Base-by-base conservation (phyloP, 352 stramenopile genomes). In the Plasmopara muralis region DNA sequence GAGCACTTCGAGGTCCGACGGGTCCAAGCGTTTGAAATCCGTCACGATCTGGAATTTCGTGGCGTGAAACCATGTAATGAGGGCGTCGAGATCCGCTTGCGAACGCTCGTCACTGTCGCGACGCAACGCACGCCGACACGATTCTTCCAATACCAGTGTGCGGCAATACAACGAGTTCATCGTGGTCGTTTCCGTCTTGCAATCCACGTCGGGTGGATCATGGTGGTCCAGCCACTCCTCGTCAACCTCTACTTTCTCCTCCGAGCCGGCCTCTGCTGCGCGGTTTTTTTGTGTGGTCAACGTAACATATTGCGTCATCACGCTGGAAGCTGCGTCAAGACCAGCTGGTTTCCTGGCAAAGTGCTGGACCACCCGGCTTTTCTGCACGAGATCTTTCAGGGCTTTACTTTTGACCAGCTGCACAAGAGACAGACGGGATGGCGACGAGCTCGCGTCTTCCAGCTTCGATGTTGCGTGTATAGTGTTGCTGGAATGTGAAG, bases 21-120 rank as follows among this genome's bases (percentile, higher is more conserved):
- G 68, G 44, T 85, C 71, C 28, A 89, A 31, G 0, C 62, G 64
- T 45, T 87, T 72, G 44, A 89, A 86, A 54, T 89, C 72, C 0
- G 72, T 87, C 47, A 74, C 70, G 55, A 85, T 81, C 62, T 87
- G 85, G 52, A 87, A 71, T 30, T 87, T 87, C 0, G 74, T 87
- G 28, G 78, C 74, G 55, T 83, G 76, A 53, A 89, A 85, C 79
- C 79, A 89, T 14, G 71, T 74, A 2, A 75, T 65, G n/a, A 89
- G 62, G 29, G 73, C 59, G 41, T 86, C 76, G 0, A 89, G 46
- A 42, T 86, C 79, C 54, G 66, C 62, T 25, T 72, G 64, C 16
- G 79, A 83, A 4, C 76, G 76, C 15, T 83, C 69, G 20, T 85
- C 77, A 30, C 72, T 63, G 25, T 57, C 63, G 43, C 72, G 63